Evolutionary conservation across 2,329 filamentous ascomycete species (phyloP).

Genomic region (Ceratocystis eucalypticola): DNA sequence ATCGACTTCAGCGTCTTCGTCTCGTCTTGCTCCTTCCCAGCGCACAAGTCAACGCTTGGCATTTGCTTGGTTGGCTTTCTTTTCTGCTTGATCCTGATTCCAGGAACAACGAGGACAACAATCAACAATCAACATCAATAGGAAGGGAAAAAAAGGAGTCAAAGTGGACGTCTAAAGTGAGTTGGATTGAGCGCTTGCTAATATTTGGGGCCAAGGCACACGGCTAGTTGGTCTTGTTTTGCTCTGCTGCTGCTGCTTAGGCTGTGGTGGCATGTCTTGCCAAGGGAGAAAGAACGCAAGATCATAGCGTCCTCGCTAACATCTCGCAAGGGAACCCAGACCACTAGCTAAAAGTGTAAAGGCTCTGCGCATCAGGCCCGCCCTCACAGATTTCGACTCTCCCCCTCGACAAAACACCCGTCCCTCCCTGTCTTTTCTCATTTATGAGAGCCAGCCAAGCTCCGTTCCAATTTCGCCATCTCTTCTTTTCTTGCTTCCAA

Average conservation of each 20-base stretch:
- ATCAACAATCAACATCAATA: background rate
- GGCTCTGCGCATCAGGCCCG: background rate
- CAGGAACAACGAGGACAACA: background rate
- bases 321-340: background rate
- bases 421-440: background rate
- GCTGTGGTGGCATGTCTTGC: background rate
- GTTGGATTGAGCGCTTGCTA: too few relatives aligned
- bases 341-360: background rate
- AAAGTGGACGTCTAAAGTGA: background rate
- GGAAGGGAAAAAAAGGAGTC: background rate
- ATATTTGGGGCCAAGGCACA: too few relatives aligned
- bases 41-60: background rate
- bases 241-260: too few relatives aligned
- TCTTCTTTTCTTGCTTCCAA: background rate
- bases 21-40: background rate
- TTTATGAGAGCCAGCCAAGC: background rate
- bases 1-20: background rate
- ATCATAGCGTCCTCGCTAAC: conserved; percentile 1
- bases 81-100: background rate
- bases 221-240: too few relatives aligned
- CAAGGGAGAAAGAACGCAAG: background rate
- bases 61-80: background rate
- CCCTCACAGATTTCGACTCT: background rate
- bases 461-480: background rate
- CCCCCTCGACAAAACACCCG: too few relatives aligned